Conservation (phyloP, 768 basidiomycete species). For the Suillus bovinus region DNA sequence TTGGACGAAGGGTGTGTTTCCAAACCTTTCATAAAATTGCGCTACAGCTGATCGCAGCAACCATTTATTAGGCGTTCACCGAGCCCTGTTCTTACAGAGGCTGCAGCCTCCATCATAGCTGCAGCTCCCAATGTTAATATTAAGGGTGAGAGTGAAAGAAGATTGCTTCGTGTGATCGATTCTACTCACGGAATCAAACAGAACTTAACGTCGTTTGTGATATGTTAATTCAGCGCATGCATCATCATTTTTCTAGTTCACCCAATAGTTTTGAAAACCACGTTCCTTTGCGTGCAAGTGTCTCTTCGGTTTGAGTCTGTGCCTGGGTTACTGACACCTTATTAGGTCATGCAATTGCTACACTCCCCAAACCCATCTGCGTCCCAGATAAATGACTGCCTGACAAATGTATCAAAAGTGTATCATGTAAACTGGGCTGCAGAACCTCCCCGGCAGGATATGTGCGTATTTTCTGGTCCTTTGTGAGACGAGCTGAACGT, state of each 20-base stretch:
- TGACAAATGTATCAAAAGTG: constrained; percentile 52
- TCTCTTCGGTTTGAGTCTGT: constrained; percentile 3
- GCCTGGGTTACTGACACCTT: constrained; percentile 3
- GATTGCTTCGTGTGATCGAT: no score
- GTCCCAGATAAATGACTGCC: constrained; percentile 52
- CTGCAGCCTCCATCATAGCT: constrained; percentile 66
- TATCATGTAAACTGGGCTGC: constrained; percentile 63
- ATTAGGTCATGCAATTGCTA: constrained; percentile 52
- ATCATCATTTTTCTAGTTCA: constrained; percentile 56
- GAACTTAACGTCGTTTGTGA: constrained; percentile 60
- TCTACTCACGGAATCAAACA: constrained; percentile 24
- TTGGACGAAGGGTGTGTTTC: constrained; percentile 47
- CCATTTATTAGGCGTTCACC: constrained; percentile 35
- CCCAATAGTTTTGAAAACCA: constrained; percentile 52
- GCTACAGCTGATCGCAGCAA: constrained; percentile 7
- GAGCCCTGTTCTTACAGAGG: constrained; percentile 60
- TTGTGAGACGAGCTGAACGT: constrained; percentile 9
- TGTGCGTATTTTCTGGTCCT: constrained; percentile 41
- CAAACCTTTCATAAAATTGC: background rate
- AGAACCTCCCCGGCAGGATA: constrained; percentile 58
- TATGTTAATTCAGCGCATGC: constrained; percentile 55
- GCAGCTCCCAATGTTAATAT: constrained; percentile 56
- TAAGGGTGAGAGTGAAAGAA: constrained; percentile 45
- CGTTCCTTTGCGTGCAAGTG: constrained; percentile 52
- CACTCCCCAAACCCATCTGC: constrained; percentile 57